Evolutionary conservation across 1,284 basidiomycete species (phyloP).

Genomic region (Apiotrichum siamense): DNA sequence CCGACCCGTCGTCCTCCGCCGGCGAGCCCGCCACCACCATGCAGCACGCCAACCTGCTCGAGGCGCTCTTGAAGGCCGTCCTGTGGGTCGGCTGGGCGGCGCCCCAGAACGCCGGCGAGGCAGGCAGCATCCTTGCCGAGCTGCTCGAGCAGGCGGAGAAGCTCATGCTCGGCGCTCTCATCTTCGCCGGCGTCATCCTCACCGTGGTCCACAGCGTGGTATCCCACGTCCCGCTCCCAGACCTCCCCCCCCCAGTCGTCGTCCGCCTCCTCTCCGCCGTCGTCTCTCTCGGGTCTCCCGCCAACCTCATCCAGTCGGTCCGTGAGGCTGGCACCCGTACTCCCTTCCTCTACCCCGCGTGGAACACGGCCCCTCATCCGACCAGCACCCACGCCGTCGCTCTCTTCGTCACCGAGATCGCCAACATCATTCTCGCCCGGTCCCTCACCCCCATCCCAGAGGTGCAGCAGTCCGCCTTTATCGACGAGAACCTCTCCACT

Average conservation of each 20-base stretch:
- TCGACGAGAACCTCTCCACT: slow-evolving; percentile 2
- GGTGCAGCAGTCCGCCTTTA: slow-evolving; percentile 21
- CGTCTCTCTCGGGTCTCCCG: slow-evolving; percentile 22
- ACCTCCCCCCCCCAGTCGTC: slow-evolving; percentile 15
- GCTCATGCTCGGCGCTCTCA: slow-evolving; percentile 17
- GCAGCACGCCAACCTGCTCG: slow-evolving; percentile 29
- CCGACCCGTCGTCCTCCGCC: slow-evolving; percentile 1
- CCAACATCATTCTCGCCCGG: slow-evolving; percentile 33
- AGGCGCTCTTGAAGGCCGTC: slow-evolving; percentile 31
- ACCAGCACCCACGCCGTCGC: slow-evolving; percentile 28
- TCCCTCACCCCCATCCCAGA: slow-evolving; percentile 22
- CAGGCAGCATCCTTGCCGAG: slow-evolving; percentile 19
- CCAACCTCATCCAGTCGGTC: slow-evolving; percentile 33
- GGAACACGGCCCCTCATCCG: slow-evolving; percentile 32
- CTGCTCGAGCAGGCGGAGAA: slow-evolving; percentile 21
- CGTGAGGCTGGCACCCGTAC: slow-evolving; percentile 12
- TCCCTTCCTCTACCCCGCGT: slow-evolving; percentile 10
- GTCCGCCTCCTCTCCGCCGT: slow-evolving; percentile 17
- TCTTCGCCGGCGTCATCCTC: slow-evolving; percentile 32
- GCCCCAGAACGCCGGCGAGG: slow-evolving; percentile 13
- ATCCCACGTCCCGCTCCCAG: slow-evolving; percentile 25
- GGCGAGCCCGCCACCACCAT: slow-evolving; percentile 15
- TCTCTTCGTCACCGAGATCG: slow-evolving; percentile 31
- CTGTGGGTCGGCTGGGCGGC: slow-evolving; percentile 35
- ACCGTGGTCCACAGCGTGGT: slow-evolving; percentile 26